phyloP scores from a whole-genome alignment of 2,329 filamentous ascomycete species.

The Thielaviopsis musarum region DNA sequence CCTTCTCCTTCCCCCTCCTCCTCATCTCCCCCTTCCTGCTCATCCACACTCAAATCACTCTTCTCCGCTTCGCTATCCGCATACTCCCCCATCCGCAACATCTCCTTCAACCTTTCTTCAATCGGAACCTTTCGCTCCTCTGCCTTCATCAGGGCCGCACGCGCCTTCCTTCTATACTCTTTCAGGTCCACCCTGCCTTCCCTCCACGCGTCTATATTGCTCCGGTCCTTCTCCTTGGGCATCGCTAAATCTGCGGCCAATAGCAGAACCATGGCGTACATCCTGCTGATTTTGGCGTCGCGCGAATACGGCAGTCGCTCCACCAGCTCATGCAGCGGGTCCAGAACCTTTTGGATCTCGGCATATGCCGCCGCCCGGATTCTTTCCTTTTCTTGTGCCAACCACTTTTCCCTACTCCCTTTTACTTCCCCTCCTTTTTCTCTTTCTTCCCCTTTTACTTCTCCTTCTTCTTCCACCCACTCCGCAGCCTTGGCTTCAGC shows the following conservation, averaged over 20 bases:
- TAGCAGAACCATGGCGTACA: conserved; percentile 57
- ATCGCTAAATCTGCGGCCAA: conserved; percentile 56
- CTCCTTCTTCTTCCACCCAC: not conserved
- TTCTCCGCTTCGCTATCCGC: not conserved
- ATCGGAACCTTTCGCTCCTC: conserved; percentile 18
- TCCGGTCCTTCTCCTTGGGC: conserved; percentile 19
- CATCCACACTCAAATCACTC: not conserved
- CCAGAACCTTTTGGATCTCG: conserved; percentile 44
- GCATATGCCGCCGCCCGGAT: conserved; percentile 29
- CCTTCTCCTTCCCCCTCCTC: not conserved
- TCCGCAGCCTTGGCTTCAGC: conserved; percentile 9
- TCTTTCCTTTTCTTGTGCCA: not conserved
- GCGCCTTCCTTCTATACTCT: conserved; percentile 21
- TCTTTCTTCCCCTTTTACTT: not conserved
- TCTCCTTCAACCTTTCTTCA: conserved; percentile 19
- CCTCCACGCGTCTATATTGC: conserved; percentile 14
- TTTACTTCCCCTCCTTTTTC: not conserved
- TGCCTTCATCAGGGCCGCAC: conserved; percentile 23
- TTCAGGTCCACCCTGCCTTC: conserved; percentile 12
- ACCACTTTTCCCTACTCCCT: not conserved
- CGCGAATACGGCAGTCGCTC: conserved; percentile 53
- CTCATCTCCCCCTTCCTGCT: not conserved
- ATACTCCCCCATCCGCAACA: conserved; percentile 15
- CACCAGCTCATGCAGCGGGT: conserved; percentile 55
- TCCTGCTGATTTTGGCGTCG: conserved; percentile 45